Conservation (phyloP, 768 basidiomycete genomes). For the Cystofilobasidium capitatum region DNA sequence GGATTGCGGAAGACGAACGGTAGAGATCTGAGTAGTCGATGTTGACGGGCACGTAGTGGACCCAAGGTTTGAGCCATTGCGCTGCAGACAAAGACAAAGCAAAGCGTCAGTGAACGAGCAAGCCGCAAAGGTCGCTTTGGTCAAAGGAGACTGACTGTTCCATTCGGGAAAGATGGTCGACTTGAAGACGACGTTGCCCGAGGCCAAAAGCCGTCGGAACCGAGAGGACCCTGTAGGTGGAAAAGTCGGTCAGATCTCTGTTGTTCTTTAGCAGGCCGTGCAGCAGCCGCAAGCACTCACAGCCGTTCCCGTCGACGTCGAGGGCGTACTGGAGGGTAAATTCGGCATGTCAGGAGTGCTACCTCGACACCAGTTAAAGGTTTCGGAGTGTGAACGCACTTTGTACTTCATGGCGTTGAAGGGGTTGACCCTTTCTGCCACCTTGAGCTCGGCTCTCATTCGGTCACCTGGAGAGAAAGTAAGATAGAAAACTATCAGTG, state of each 20-base stretch:
- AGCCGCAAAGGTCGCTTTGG: neutral
- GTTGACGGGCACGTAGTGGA: constrained; percentile 36
- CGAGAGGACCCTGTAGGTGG: constrained; percentile 14
- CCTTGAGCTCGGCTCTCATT: neutral
- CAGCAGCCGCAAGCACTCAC: neutral
- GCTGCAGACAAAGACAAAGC: neutral
- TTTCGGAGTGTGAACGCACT: neutral
- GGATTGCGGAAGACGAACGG: neutral
- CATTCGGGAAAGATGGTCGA: constrained; percentile 11
- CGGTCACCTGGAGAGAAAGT: neutral
- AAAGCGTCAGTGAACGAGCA: neutral
- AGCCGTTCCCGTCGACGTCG: constrained; percentile 18
- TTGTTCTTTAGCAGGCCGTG: too few species aligned
- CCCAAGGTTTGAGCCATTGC: constrained; percentile 36
- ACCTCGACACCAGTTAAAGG: neutral
- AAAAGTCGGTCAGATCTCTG: too few species aligned
- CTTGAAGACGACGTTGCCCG: constrained; percentile 15
- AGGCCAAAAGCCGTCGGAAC: constrained; percentile 11
- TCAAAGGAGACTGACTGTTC: constrained; percentile 7
- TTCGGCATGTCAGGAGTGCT: neutral
- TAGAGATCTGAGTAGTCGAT: constrained; percentile 29
- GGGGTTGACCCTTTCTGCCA: neutral
- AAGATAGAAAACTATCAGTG: too few species aligned
- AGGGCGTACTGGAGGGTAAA: neutral
- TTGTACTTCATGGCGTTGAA: neutral